These are phyloP conservation scores for Scedosporium minutisporum DNA, from an alignment of 2,329 filamentous ascomycete species.

Conservation along the genomic window DNA sequence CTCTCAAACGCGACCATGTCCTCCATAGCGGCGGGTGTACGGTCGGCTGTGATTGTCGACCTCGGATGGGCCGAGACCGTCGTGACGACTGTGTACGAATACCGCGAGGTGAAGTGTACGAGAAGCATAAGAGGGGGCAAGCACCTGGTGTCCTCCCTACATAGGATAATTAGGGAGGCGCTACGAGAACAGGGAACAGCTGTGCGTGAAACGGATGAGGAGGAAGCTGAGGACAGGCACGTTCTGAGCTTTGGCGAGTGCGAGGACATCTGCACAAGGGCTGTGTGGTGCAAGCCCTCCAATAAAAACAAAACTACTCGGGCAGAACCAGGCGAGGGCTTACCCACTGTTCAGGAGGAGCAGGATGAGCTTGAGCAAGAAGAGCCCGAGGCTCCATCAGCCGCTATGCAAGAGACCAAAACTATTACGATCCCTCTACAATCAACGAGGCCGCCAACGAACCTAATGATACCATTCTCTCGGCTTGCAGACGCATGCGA, in stretches of 20 bases:
- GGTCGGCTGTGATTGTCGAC: constrained; percentile 80
- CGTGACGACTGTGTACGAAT: constrained; percentile 82
- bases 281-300: constrained; percentile 60
- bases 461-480: constrained; percentile 57
- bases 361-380: constrained; percentile 40
- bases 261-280: constrained; percentile 65
- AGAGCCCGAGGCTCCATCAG: constrained; percentile 12
- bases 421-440: constrained; percentile 34
- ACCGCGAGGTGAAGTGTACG: constrained; percentile 64
- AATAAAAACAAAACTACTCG: not conserved
- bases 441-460: constrained; percentile 39
- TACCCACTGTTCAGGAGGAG: constrained; percentile 47
- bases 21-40: constrained; percentile 68
- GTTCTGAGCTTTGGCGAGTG: constrained; percentile 65
- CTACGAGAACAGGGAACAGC: constrained; percentile 14
- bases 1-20: constrained; percentile 68
- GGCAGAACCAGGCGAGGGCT: constrained; percentile 21
- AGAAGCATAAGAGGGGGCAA: constrained; percentile 69
- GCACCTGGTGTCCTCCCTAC: constrained; percentile 59
- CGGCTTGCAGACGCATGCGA: constrained; percentile 68
- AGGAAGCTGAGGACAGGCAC: constrained; percentile 19
- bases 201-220: constrained; percentile 17
- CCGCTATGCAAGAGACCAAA: constrained; percentile 13
- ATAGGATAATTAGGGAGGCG: constrained; percentile 46
- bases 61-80: constrained; percentile 88